These are phyloP conservation scores for Saccharomycopsis capsularis DNA, from an alignment of 805 yeast species.

Conservation along the genomic window DNA sequence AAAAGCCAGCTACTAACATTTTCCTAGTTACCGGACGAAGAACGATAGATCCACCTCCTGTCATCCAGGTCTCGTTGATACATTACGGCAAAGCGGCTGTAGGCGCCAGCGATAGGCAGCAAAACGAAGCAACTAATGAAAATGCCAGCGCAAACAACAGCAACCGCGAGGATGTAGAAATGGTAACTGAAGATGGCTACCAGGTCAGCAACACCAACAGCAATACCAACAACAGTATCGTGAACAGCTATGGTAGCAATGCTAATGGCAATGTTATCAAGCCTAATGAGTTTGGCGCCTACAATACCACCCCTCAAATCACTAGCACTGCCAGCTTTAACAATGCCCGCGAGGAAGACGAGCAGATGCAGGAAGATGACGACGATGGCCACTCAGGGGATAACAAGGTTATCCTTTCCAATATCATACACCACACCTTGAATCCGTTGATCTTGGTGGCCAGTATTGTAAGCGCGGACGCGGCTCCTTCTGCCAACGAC, in stretches of 20 bases:
- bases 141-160: background rate
- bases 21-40: constrained; percentile 22
- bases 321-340: background rate
- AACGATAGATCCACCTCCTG: constrained; percentile 23
- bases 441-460: constrained; percentile 21
- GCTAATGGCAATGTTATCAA: background rate
- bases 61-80: constrained; percentile 20
- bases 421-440: constrained; percentile 20
- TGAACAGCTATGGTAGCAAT: background rate
- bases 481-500: background rate
- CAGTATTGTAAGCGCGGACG: constrained; percentile 12
- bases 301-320: too few species aligned
- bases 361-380: background rate
- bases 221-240: background rate
- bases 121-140: background rate
- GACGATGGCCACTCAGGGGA: background rate
- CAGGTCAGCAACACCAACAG: background rate
- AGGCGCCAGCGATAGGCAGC: background rate
- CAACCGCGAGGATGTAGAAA: background rate
- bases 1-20: background rate
- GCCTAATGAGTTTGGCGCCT: background rate
- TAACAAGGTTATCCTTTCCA: too few species aligned
- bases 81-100: too few species aligned
- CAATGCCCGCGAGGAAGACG: background rate
- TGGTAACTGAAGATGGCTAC: background rate